Conservation (phyloP, 306 rosid species). For the Begonia peltatifolia region DNA sequence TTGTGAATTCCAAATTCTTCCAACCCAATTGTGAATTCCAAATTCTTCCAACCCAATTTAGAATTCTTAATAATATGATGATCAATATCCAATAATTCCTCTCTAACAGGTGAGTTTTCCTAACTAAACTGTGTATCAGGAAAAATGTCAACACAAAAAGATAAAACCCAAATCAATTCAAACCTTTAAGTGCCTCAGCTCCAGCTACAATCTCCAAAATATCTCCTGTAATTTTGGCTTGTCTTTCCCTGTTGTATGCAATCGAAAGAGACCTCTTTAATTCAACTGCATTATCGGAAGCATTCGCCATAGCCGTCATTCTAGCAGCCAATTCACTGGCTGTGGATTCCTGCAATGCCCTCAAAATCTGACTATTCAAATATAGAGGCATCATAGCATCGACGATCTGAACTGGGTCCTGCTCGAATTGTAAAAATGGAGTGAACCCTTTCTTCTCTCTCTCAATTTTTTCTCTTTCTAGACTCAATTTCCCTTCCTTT, state of each 20-base stretch:
- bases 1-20: neutral
- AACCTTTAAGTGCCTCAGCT: constrained; percentile 40
- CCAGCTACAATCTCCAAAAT: constrained; percentile 78
- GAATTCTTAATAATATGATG: neutral
- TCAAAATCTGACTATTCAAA: constrained; percentile 58
- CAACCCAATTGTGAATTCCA: neutral
- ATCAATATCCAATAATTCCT: neutral
- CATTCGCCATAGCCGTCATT: constrained; percentile 70
- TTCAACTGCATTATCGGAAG: constrained; percentile 63
- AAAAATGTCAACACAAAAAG: neutral
- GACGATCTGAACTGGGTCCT: constrained; percentile 72
- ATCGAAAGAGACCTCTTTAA: constrained; percentile 40
- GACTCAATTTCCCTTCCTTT: constrained; percentile 43
- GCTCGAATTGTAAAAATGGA: constrained; percentile 57
- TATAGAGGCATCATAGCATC: constrained; percentile 87
- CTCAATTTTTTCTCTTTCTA: constrained; percentile 30
- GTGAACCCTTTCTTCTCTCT: constrained; percentile 13
- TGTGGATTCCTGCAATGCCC: constrained; percentile 61
- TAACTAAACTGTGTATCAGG: neutral
- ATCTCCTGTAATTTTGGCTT: constrained; percentile 67
- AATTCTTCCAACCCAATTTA: neutral
- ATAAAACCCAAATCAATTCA: constrained; percentile 21
- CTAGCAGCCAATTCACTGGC: constrained; percentile 86
- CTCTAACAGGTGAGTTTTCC: too few species aligned
- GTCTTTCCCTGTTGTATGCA: constrained; percentile 47